Percentiles rank a stretch among this genome's conserved stretches.
Conservation (phyloP, 1,284 basidiomycete species). For the Ganoderma meredithae region DNA sequence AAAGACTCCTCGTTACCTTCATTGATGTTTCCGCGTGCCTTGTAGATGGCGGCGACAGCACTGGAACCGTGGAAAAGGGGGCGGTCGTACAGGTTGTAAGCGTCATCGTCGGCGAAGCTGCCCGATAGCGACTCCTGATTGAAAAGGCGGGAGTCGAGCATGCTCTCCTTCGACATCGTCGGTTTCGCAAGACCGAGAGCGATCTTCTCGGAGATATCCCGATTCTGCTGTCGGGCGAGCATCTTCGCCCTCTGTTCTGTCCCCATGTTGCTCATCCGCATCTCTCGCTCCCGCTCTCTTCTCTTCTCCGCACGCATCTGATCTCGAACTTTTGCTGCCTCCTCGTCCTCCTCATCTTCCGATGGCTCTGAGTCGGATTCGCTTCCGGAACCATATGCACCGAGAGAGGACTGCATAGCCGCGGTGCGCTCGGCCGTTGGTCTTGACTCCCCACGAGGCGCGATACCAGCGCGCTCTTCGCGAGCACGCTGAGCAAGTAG, state of each 20-base stretch:
- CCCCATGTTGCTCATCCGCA: constrained; percentile 99
- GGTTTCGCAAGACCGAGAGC: constrained; percentile 98
- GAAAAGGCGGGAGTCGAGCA: constrained; percentile 97
- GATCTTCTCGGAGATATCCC: constrained; percentile 99
- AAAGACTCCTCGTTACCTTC: constrained; percentile 90
- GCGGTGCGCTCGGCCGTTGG: constrained; percentile 66
- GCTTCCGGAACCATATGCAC: constrained; percentile 85
- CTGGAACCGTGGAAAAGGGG: constrained; percentile 96
- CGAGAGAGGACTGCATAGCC: constrained; percentile 80
- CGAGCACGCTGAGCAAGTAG: constrained; percentile 94
- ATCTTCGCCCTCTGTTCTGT: constrained; percentile 95
- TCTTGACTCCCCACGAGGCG: constrained; percentile 49
- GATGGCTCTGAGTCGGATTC: constrained; percentile 62
- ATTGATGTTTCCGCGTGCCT: constrained; percentile 85
- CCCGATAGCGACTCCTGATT: constrained; percentile 90
- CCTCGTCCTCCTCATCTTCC: constrained; percentile 80
- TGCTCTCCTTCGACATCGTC: constrained; percentile 92
- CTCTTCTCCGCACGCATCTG: constrained; percentile 92
- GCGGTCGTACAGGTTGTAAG: constrained; percentile 93
- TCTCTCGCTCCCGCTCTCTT: constrained; percentile 93
- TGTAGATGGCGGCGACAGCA: constrained; percentile 98
- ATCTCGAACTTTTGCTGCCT: constrained; percentile 87
- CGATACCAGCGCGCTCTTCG: constrained; percentile 89
- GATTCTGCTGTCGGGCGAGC: constrained; percentile 94
- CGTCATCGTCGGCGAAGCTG: constrained; percentile 91